These are phyloP conservation scores for Fusarium sp. DNA, from an alignment of 2,329 filamentous ascomycete genomes.

Conservation along the genomic window DNA sequence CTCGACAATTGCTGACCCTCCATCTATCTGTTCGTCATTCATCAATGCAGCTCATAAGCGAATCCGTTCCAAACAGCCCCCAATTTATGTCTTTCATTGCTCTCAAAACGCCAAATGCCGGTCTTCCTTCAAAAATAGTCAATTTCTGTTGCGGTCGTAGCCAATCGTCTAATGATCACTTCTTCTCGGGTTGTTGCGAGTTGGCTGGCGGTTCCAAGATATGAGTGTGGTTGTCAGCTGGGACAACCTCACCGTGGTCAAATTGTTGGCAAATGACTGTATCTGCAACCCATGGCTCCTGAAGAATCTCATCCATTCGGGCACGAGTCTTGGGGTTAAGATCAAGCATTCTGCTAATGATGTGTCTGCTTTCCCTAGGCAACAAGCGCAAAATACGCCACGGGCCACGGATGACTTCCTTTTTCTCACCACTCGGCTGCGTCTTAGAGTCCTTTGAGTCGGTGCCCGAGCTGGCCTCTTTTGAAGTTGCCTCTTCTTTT, in stretches of 20 bases:
- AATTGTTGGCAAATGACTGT: conserved; percentile 86
- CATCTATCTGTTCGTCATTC: conserved; percentile 39
- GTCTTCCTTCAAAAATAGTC: not conserved
- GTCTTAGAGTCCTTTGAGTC: conserved; percentile 36
- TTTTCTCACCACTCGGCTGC: conserved; percentile 58
- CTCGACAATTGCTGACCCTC: conserved; percentile 36
- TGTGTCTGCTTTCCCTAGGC: conserved; percentile 87
- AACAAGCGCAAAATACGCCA: conserved; percentile 89
- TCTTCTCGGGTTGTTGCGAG: conserved; percentile 44
- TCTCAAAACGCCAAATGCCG: conserved; percentile 40
- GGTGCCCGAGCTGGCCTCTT: conserved; percentile 1
- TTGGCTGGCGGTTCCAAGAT: conserved; percentile 78
- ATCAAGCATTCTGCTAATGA: conserved; percentile 92
- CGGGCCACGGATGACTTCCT: conserved; percentile 88
- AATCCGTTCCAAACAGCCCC: conserved; percentile 27
- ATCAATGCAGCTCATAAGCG: conserved; percentile 30
- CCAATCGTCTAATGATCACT: conserved; percentile 23
- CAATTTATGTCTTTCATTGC: conserved; percentile 24
- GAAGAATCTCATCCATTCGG: conserved; percentile 84
- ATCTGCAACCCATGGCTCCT: conserved; percentile 89
- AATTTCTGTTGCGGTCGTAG: conserved; percentile 1
- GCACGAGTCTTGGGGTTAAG: conserved; percentile 85
- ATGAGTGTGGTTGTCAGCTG: conserved; percentile 82
- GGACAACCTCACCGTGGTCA: conserved; percentile 73
- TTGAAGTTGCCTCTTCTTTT: conserved; percentile 26